Base-by-base conservation (phyloP, 2,329 filamentous ascomycete genomes). In the Drechslerella stenobrocha region DNA sequence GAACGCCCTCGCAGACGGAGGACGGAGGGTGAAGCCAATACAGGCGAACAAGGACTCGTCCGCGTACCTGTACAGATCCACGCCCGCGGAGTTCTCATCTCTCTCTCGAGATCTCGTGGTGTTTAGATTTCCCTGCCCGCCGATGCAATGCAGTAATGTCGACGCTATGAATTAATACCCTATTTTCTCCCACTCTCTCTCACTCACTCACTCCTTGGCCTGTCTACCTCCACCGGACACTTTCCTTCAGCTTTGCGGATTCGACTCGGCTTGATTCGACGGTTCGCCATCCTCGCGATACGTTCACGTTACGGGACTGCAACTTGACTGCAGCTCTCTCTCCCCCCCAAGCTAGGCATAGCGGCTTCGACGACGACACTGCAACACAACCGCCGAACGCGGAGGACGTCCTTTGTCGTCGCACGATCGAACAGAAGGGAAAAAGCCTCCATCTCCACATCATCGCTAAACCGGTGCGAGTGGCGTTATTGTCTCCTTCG, bases 381-480 rank as follows among this genome's bases (percentile, higher is more conserved):
- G 37, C 37, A 42, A 42, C 37, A 42, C 37, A 42, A 18, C 3
- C 37, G 37, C 37, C 37, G 37, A 37, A 6, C 3, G n/a, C 5
- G 5, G 28, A 5, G 5, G 28, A 18, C 37, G 7, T 3, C 37
- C 37, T 13, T 9, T 7, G 37, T 8, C 3, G 37, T 37, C 15
- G 37, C 4, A 42, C 37, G 9, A 20, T 9, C 13, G 3, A 18
- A 18, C 2, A 42, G 9, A 42, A 18, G n/a, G 15, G 13, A 20
- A 7, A 20, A 20, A 4, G n/a, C 53, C 26, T 66, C 45, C 56
- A 46, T 58, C 61, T 66, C 61, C 61, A 55, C 61, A 66, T 18
- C 37, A 18, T n/a, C 8, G 4, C 8, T 37, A 15, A 37, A 37
- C 5, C 34, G 37, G 3, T 18, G 37, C 37, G 4, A 18, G 37